Conservation (phyloP, 495 filamentous ascomycete species). For the Collariella sp. region DNA sequence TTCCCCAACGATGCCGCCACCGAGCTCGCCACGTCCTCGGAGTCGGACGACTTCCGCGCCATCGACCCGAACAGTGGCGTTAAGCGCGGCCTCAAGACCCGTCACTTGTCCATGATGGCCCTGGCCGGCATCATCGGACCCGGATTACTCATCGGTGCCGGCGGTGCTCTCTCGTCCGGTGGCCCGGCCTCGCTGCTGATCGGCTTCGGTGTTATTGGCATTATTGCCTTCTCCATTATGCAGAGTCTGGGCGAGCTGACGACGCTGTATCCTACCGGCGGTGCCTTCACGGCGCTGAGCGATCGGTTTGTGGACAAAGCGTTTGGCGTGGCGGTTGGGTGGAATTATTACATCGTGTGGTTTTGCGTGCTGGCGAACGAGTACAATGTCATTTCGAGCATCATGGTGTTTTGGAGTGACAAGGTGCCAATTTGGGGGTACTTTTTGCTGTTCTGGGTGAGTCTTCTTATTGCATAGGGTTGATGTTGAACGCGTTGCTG, state of each 20-base stretch:
- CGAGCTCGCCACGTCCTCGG: slow-evolving; percentile 10
- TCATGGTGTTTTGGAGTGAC: slow-evolving; percentile 51
- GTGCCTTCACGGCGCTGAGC: slow-evolving; percentile 51
- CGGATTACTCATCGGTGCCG: slow-evolving; percentile 49
- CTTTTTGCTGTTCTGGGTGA: slow-evolving; percentile 58
- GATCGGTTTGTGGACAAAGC: slow-evolving; percentile 66
- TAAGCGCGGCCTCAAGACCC: slow-evolving; percentile 52
- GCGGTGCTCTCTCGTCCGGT: slow-evolving; percentile 51
- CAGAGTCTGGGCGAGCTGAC: slow-evolving; percentile 18
- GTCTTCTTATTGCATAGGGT: slow-evolving; percentile 8
- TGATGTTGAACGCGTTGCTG: slow-evolving; percentile 1
- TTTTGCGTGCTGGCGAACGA: slow-evolving; percentile 49
- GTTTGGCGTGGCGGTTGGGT: slow-evolving; percentile 78
- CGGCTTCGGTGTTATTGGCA: slow-evolving; percentile 56
- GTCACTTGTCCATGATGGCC: slow-evolving; percentile 68
- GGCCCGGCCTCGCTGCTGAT: slow-evolving; percentile 57
- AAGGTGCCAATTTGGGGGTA: slow-evolving; percentile 46
- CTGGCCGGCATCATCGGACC: slow-evolving; percentile 50
- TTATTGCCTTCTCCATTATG: slow-evolving; percentile 53
- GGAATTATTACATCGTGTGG: slow-evolving; percentile 70
- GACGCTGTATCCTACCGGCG: slow-evolving; percentile 53
- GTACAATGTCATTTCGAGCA: slow-evolving; percentile 51
- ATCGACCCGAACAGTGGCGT: slow-evolving; percentile 43
- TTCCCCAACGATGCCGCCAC: neutral
- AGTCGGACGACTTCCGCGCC: slow-evolving; percentile 31